Percentiles rank a stretch among this genome's conserved stretches.
phyloP scores from a whole-genome alignment of 441 rosid genomes.

The Gossypium gossypioides region DNA sequence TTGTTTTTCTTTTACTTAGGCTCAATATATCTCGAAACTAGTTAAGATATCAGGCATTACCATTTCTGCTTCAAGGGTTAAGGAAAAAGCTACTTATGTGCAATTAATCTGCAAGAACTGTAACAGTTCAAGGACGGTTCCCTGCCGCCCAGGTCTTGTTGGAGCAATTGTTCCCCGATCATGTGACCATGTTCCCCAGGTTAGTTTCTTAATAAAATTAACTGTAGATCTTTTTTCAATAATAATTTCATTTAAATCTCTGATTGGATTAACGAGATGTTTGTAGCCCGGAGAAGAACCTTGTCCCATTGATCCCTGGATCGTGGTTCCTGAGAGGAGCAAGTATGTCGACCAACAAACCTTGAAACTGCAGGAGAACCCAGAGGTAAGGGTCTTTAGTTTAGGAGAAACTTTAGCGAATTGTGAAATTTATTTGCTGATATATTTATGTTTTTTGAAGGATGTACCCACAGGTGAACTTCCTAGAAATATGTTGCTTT shows the following conservation, averaged over 20 bases:
- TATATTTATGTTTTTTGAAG: slow-evolving; percentile 26
- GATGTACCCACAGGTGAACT: slow-evolving; percentile 99
- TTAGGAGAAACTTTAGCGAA: not conserved
- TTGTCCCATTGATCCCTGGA: slow-evolving; percentile 93
- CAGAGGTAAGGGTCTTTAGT: slow-evolving; percentile 46
- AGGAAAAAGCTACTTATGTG: slow-evolving; percentile 88
- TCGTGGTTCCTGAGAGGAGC: slow-evolving; percentile 87
- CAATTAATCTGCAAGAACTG: slow-evolving; percentile 81
- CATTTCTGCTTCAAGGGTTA: slow-evolving; percentile 86
- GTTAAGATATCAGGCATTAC: slow-evolving; percentile 85
- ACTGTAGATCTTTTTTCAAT: not conserved
- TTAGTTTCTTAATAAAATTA: slow-evolving; percentile 15
- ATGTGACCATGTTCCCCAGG: slow-evolving; percentile 87
- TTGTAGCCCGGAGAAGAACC: slow-evolving; percentile 77
- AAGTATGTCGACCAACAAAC: slow-evolving; percentile 93
- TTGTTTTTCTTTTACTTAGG: slow-evolving; percentile 28
- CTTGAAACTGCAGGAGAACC: slow-evolving; percentile 85
- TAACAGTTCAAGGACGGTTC: slow-evolving; percentile 55
- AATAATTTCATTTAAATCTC: not conserved
- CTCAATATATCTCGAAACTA: slow-evolving; percentile 74
- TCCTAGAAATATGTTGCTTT: slow-evolving; percentile 88
- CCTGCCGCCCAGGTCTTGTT: slow-evolving; percentile 91
- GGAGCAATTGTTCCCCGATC: slow-evolving; percentile 93
- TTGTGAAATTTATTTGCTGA: not conserved
- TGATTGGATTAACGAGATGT: slow-evolving; percentile 9